Percentiles rank a stretch among this genome's conserved stretches.
These are phyloP conservation scores for Oemleria cerasiformis DNA, from an alignment of 306 rosid species.

Conservation along the genomic window DNA sequence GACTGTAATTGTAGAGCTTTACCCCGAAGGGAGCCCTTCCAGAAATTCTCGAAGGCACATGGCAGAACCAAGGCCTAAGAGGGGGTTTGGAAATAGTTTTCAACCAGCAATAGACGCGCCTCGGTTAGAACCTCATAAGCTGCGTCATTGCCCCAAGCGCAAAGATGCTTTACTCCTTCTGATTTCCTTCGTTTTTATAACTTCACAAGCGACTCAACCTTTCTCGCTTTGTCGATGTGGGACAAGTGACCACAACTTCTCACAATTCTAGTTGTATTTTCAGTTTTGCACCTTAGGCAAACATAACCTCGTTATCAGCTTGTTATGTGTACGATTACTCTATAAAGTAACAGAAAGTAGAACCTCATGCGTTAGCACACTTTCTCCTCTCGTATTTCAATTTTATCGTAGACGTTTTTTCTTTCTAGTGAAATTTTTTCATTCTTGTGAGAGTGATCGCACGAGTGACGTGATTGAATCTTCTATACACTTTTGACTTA, in stretches of 20 bases:
- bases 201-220: too few species aligned
- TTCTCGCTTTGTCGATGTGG: background rate
- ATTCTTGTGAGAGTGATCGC: too few species aligned
- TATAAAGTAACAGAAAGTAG: too few species aligned
- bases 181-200: fast-evolving
- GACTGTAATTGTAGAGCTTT: constrained; percentile 12
- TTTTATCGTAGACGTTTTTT: too few species aligned
- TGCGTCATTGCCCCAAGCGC: constrained; percentile 49
- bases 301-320: too few species aligned
- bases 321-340: too few species aligned
- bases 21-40: constrained; percentile 33
- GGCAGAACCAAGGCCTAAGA: constrained; percentile 32
- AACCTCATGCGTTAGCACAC: too few species aligned
- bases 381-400: too few species aligned
- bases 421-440: too few species aligned
- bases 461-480: too few species aligned
- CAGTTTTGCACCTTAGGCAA: background rate
- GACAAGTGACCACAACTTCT: background rate
- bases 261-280: background rate
- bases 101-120: constrained; percentile 49
- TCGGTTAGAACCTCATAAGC: constrained; percentile 39
- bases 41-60: constrained; percentile 36
- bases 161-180: fast-evolving
- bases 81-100: constrained; percentile 48
- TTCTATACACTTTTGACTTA: too few species aligned